Conservation (phyloP, 305 asterid species). For the Lippia alba region DNA sequence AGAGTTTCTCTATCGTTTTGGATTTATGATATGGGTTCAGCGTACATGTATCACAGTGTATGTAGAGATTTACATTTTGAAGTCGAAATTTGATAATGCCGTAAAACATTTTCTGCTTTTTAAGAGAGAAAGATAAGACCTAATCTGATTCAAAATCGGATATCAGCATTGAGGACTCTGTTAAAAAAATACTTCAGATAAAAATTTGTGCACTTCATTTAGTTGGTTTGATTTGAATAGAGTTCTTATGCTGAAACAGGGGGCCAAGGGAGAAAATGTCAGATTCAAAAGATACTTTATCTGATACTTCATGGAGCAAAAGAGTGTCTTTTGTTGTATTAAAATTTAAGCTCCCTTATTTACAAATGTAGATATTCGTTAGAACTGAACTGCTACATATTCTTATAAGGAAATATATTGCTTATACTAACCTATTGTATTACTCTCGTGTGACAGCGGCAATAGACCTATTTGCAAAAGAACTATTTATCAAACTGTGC, state of each 20-base stretch:
- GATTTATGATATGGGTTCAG: too few relatives aligned
- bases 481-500: constrained; percentile 17
- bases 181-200: not conserved
- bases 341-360: constrained; percentile 1
- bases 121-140: constrained; percentile 4
- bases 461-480: constrained; percentile 24
- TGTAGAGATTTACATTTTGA: too few relatives aligned
- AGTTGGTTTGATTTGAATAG: constrained; percentile 3
- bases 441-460: constrained; percentile 27
- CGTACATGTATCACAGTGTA: too few relatives aligned
- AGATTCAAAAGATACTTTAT: not conserved
- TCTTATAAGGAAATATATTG: not conserved
- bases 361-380: not conserved
- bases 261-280: not conserved
- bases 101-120: not conserved
- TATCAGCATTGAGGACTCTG: not conserved
- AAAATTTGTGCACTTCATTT: constrained; percentile 3
- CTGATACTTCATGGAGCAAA: too few relatives aligned
- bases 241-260: too few relatives aligned
- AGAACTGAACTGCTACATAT: not conserved
- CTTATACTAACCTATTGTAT: constrained; percentile 19
- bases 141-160: constrained; percentile 15
- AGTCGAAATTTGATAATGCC: not conserved
- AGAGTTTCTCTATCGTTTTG: too few relatives aligned
- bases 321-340: not conserved